Evolutionary conservation across 768 basidiomycete species (phyloP).

Genomic region (Porphyrellus cyaneotinctus): DNA sequence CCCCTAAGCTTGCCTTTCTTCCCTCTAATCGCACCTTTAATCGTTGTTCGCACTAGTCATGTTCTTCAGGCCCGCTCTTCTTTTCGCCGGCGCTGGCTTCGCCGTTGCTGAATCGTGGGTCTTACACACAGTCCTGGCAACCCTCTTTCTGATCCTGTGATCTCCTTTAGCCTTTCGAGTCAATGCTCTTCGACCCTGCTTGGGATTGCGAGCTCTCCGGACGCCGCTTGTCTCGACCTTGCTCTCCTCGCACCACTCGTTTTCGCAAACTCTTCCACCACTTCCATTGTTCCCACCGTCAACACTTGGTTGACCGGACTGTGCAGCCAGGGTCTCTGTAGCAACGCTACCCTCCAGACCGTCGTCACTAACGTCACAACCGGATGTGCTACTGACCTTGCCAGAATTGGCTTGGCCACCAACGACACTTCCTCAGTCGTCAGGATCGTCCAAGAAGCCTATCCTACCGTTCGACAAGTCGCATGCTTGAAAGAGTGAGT

Average conservation of each 20-base stretch:
- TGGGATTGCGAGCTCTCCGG: conserved; percentile 35
- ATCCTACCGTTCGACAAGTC: conserved; percentile 53
- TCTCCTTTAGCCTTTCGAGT: conserved; percentile 11
- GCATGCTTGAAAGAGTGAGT: conserved; percentile 66
- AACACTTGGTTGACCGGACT: conserved; percentile 59
- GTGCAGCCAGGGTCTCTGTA: conserved; percentile 51
- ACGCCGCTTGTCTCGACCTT: conserved; percentile 41
- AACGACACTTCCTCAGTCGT: conserved; percentile 25
- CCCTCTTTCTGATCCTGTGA: background rate
- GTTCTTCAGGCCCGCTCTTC: conserved; percentile 25
- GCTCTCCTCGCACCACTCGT: conserved; percentile 29
- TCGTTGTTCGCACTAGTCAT: conserved; percentile 11
- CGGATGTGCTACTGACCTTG: conserved; percentile 45
- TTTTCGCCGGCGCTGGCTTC: conserved; percentile 34
- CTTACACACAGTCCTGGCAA: background rate
- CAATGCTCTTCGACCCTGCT: conserved; percentile 48
- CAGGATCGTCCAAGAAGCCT: conserved; percentile 45
- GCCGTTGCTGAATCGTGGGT: conserved; percentile 45
- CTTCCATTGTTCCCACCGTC: conserved; percentile 41
- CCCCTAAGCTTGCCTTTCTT: background rate
- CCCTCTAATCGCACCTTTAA: background rate
- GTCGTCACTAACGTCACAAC: conserved; percentile 51
- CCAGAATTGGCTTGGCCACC: conserved; percentile 20
- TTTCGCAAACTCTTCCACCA: conserved; percentile 19
- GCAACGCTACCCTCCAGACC: conserved; percentile 52